phyloP scores from a whole-genome alignment of 2,329 filamentous ascomycete species.

The Ascochyta koolunga region DNA sequence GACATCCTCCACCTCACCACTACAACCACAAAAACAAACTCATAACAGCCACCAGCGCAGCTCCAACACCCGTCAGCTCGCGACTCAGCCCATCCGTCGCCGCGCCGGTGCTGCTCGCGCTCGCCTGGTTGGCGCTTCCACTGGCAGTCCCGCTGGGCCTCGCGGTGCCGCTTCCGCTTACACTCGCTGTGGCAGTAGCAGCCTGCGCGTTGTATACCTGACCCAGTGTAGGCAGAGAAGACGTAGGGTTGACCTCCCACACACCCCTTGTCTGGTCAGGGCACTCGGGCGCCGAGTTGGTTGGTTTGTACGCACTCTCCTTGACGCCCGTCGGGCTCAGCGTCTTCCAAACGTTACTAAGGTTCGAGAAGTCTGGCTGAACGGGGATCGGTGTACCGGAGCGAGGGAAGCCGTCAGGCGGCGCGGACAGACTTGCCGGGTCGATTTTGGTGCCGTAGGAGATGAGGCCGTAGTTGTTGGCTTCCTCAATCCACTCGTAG shows the following conservation, averaged over 20 bases:
- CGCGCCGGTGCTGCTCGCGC: constrained; percentile 23
- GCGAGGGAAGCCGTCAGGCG: constrained; percentile 71
- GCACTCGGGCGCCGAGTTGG: constrained; percentile 68
- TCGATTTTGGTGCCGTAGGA: constrained; percentile 70
- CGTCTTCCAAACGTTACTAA: constrained; percentile 77
- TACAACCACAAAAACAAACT: constrained; percentile 33
- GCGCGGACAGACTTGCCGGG: constrained; percentile 51
- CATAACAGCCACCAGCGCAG: constrained; percentile 27
- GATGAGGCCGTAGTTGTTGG: constrained; percentile 82
- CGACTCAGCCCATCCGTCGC: constrained; percentile 25
- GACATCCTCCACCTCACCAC: background rate
- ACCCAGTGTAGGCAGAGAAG: constrained; percentile 72
- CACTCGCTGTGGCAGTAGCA: constrained; percentile 11
- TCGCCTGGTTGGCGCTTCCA: constrained; percentile 1
- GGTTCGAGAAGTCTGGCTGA: constrained; percentile 77
- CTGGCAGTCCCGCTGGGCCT: constrained; percentile 11
- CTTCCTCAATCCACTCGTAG: constrained; percentile 89
- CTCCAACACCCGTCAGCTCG: constrained; percentile 30
- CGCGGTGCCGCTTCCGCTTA: constrained; percentile 4
- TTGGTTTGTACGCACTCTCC: constrained; percentile 68
- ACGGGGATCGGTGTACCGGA: constrained; percentile 76
- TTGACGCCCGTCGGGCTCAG: constrained; percentile 72
- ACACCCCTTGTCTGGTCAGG: constrained; percentile 70
- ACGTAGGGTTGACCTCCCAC: constrained; percentile 76
- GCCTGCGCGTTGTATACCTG: constrained; percentile 32